These are phyloP conservation scores for Gryganskiella cystojenkinii DNA, from an alignment of 192 early-diverging fungal genomes.

Conservation along the genomic window DNA sequence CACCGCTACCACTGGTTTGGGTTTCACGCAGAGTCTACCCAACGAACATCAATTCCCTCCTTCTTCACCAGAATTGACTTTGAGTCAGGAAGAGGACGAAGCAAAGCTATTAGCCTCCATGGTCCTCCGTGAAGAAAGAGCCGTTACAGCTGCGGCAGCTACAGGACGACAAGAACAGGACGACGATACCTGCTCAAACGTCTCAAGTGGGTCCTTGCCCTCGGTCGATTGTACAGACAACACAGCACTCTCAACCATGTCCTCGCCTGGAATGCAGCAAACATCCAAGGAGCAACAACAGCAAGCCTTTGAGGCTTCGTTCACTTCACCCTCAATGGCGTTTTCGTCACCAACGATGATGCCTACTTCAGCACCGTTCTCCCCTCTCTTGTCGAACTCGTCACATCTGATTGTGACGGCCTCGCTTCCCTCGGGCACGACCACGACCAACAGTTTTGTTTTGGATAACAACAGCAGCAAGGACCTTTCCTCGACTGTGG, in stretches of 20 bases:
- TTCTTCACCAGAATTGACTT: not conserved
- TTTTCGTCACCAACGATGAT: slow-evolving; percentile 8
- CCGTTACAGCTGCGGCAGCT: slow-evolving; percentile 1
- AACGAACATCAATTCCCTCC: slow-evolving; percentile 1
- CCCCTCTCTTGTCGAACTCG: not conserved
- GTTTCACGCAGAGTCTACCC: slow-evolving; percentile 11
- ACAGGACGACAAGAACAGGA: not conserved
- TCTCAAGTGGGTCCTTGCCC: slow-evolving; percentile 7
- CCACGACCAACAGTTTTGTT: not conserved
- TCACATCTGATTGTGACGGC: slow-evolving; percentile 4
- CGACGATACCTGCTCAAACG: slow-evolving; percentile 31
- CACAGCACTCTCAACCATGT: slow-evolving; percentile 26
- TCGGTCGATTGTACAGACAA: slow-evolving; percentile 33
- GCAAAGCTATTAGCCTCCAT: slow-evolving; percentile 23
- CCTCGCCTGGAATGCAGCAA: slow-evolving; percentile 27
- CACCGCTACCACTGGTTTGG: not conserved
- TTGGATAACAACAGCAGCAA: not conserved
- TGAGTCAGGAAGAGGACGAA: slow-evolving; percentile 15
- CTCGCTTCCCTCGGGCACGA: not conserved
- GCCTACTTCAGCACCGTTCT: not conserved
- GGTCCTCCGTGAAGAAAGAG: slow-evolving; percentile 24
- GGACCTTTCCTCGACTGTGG: not conserved
- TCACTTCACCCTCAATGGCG: slow-evolving; percentile 34
- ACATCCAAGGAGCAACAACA: too few relatives aligned
- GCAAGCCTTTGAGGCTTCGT: slow-evolving; percentile 24